Conservation (phyloP, 371 early-diverging fungal species). For the Vairimorpha necatrix region DNA sequence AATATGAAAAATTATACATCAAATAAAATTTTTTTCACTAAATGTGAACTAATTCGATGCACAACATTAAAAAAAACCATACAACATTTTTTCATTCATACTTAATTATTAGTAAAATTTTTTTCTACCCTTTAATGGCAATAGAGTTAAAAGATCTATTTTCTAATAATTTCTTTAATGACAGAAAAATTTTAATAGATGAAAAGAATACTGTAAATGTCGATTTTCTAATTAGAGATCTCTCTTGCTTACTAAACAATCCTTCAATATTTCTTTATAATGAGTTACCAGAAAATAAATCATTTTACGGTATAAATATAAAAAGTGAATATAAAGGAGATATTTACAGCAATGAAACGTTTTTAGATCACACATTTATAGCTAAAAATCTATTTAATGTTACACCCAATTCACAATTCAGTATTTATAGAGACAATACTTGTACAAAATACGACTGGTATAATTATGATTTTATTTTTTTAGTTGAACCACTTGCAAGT, state of each 20-base stretch:
- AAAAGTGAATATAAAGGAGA: slow-evolving; percentile 9
- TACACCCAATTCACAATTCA: slow-evolving; percentile 3
- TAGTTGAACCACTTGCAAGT: slow-evolving; percentile 37
- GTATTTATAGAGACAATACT: slow-evolving; percentile 44
- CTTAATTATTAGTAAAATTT: not conserved
- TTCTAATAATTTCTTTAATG: slow-evolving; percentile 6
- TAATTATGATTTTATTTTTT: slow-evolving; percentile 45
- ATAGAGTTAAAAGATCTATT: too few relatives aligned
- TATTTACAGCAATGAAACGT: not conserved
- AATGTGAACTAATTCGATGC: too few relatives aligned
- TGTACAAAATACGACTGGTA: slow-evolving; percentile 39
- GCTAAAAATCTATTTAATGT: slow-evolving; percentile 15
- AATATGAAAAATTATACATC: slow-evolving; percentile 35
- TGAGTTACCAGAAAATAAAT: slow-evolving; percentile 29
- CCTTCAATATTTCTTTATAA: slow-evolving; percentile 24
- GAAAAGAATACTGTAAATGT: slow-evolving; percentile 16
- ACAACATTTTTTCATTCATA: not conserved
- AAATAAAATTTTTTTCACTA: too few relatives aligned
- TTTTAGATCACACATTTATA: slow-evolving; percentile 36
- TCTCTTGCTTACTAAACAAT: slow-evolving; percentile 1
- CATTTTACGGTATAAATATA: not conserved
- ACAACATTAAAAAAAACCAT: not conserved
- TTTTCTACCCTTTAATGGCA: too few relatives aligned
- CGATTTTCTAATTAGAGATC: slow-evolving; percentile 48
- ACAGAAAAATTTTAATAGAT: slow-evolving; percentile 29